phyloP scores from a whole-genome alignment of 1,139 yeast genomes.

The Meyerozyma elateridarum region DNA sequence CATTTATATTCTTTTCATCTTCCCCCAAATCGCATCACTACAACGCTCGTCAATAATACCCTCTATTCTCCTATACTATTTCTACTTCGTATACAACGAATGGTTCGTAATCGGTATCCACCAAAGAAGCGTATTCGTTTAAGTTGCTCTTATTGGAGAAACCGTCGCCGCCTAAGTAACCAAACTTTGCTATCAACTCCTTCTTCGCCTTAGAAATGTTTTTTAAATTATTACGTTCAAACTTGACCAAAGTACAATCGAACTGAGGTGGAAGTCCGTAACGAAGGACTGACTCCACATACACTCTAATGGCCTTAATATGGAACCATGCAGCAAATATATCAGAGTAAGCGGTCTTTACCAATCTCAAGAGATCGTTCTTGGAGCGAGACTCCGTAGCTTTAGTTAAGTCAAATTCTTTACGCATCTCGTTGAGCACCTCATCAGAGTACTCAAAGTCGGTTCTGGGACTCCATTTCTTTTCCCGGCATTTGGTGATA shows the following conservation, averaged over 20 bases:
- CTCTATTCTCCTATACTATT: slow-evolving; percentile 20
- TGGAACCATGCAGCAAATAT: slow-evolving; percentile 85
- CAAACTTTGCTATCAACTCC: slow-evolving; percentile 68
- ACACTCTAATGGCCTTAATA: slow-evolving; percentile 58
- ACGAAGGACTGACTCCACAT: slow-evolving; percentile 71
- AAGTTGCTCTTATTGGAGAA: slow-evolving; percentile 62
- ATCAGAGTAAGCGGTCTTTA: slow-evolving; percentile 85
- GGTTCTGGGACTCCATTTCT: slow-evolving; percentile 82
- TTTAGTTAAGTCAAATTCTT: slow-evolving; percentile 73
- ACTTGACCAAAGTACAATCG: slow-evolving; percentile 54
- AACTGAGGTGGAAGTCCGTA: slow-evolving; percentile 96
- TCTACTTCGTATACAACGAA: slow-evolving; percentile 72
- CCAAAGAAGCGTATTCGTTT: slow-evolving; percentile 84
- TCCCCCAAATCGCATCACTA: no score
- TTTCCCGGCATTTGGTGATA: slow-evolving; percentile 68
- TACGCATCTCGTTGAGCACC: slow-evolving; percentile 61
- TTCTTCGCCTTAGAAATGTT: slow-evolving; percentile 55
- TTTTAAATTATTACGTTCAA: slow-evolving; percentile 34
- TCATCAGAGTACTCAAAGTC: slow-evolving; percentile 88
- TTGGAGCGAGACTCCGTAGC: slow-evolving; percentile 70
- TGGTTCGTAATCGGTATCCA: slow-evolving; percentile 93
- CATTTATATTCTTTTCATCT: no score
- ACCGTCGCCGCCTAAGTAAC: slow-evolving; percentile 89
- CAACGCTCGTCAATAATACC: no score
- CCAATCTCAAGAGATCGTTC: slow-evolving; percentile 75